Evolutionary conservation across 352 stramenopile genomes (phyloP).

Genomic region (Aphanomyces invadans): DNA sequence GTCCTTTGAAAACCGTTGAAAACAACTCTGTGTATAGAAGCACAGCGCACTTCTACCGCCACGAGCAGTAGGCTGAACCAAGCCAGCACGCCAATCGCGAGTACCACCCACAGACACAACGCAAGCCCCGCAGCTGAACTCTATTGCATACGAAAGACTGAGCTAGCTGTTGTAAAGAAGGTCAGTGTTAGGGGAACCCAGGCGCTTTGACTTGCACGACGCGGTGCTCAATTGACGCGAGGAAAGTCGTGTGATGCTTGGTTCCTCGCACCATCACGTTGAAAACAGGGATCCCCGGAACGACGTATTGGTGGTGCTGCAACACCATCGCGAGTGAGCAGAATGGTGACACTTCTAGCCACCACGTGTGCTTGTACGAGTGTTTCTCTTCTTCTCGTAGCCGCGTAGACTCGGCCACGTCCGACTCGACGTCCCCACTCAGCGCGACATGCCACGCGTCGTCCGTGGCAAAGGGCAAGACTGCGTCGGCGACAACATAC

Average conservation of each 20-base stretch:
- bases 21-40: no score
- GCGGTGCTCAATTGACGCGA: slow-evolving; percentile 20
- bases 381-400: slow-evolving; percentile 61
- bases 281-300: slow-evolving; percentile 73
- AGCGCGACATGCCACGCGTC: slow-evolving; percentile 77
- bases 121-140: no score
- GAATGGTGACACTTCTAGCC: slow-evolving; percentile 74
- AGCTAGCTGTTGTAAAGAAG: no score
- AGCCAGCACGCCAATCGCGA: no score
- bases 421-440: slow-evolving; percentile 60
- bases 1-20: no score
- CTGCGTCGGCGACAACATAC: slow-evolving; percentile 64
- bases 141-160: no score
- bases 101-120: no score
- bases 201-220: slow-evolving; percentile 1
- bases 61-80: no score
- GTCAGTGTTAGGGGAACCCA: background rate
- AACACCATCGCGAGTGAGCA: slow-evolving; percentile 67
- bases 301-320: slow-evolving; percentile 66
- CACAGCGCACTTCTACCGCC: no score
- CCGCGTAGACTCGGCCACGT: slow-evolving; percentile 52
- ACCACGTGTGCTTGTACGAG: slow-evolving; percentile 57
- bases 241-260: slow-evolving; percentile 23
- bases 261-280: slow-evolving; percentile 77
- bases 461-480: slow-evolving; percentile 46